phyloP scores from a whole-genome alignment of 2,329 filamentous ascomycete species.

The Cladosporium cucumerinum region DNA sequence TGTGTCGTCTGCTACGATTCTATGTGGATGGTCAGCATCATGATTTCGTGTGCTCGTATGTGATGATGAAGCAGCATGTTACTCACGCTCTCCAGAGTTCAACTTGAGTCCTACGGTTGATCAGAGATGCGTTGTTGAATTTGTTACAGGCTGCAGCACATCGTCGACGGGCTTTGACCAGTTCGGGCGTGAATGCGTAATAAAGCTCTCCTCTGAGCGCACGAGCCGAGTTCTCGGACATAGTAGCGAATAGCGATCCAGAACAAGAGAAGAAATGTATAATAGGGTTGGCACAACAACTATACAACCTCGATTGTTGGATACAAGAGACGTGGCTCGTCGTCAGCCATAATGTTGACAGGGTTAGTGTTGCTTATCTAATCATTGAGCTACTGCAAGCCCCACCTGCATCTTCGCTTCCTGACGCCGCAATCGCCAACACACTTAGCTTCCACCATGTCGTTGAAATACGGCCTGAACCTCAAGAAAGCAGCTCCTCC shows the following conservation, averaged over 20 bases:
- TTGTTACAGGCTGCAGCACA: constrained; percentile 59
- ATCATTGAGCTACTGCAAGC: background rate
- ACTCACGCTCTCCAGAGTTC: constrained; percentile 71
- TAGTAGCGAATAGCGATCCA: constrained; percentile 2
- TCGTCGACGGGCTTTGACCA: constrained; percentile 60
- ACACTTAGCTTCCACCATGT: constrained; percentile 26
- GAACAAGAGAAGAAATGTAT: background rate
- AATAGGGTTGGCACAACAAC: background rate
- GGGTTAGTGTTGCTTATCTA: background rate
- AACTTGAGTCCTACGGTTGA: constrained; percentile 59
- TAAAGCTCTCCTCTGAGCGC: constrained; percentile 57
- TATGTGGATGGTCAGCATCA: constrained; percentile 34
- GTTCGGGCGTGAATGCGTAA: constrained; percentile 67
- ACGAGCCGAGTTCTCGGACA: constrained; percentile 36
- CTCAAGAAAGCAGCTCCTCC: constrained; percentile 30
- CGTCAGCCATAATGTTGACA: background rate
- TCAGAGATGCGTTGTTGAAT: constrained; percentile 61
- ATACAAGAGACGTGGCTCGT: background rate
- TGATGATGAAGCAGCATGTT: background rate
- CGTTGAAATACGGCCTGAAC: constrained; percentile 37
- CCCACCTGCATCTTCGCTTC: constrained; percentile 12
- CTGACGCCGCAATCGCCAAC: constrained; percentile 1
- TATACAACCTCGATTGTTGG: background rate
- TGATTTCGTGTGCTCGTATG: background rate
- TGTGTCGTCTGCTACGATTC: constrained; percentile 59